Percentiles rank a stretch among this genome's conserved stretches.
Conservation (phyloP, 371 early-diverging fungal species). For the Mortierella sp. region DNA sequence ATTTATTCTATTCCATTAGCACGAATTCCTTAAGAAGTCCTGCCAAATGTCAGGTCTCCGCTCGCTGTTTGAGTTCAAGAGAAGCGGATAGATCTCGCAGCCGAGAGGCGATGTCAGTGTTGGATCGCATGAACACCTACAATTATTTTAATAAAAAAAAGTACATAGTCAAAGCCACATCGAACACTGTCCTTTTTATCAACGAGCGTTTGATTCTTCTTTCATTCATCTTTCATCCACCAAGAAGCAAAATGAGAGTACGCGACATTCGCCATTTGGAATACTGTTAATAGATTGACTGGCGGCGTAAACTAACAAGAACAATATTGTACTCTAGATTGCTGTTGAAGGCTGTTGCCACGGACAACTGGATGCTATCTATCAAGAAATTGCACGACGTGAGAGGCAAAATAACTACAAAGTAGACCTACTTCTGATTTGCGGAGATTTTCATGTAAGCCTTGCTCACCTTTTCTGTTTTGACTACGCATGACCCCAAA, state of each 20-base stretch:
- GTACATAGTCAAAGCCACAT: neutral
- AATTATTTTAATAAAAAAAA: too few species aligned
- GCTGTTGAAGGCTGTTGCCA: slow-evolving; percentile 97
- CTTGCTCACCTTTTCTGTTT: neutral
- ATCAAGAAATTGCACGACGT: slow-evolving; percentile 70
- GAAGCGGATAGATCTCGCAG: slow-evolving; percentile 12
- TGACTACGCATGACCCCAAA: neutral
- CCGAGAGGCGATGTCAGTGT: too few species aligned
- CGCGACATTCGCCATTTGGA: neutral
- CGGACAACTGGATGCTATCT: slow-evolving; percentile 93
- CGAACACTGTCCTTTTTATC: neutral
- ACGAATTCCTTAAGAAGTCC: slow-evolving; percentile 74
- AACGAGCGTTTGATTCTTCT: neutral
- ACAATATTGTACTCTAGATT: slow-evolving; percentile 60
- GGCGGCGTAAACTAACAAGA: neutral
- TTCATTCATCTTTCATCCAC: neutral
- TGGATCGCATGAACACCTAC: too few species aligned
- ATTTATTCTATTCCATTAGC: slow-evolving; percentile 41
- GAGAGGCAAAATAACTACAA: slow-evolving; percentile 69
- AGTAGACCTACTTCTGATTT: slow-evolving; percentile 93
- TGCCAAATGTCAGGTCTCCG: slow-evolving; percentile 30
- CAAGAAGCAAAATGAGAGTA: neutral
- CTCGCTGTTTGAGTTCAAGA: slow-evolving; percentile 42
- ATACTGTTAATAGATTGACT: neutral
- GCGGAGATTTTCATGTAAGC: slow-evolving; percentile 96